Base-by-base conservation (phyloP, 1,284 basidiomycete genomes). In the Tausonia pullulans region DNA sequence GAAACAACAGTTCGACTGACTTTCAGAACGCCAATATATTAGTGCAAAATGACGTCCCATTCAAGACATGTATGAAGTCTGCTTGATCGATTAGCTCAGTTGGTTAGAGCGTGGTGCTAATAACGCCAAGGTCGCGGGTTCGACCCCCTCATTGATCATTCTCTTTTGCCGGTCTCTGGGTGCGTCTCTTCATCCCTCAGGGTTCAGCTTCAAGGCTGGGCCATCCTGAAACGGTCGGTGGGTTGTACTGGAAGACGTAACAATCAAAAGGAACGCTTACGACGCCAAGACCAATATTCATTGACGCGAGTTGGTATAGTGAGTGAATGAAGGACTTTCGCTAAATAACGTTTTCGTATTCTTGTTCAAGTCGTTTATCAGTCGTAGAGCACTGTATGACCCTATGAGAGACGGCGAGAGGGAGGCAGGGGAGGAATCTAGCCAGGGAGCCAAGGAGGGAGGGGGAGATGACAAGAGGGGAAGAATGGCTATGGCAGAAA, bases 391-490 rank as follows among this genome's bases (percentile, higher is more conserved):
- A n/a, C n/a, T n/a, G n/a, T n/a, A n/a, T n/a, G n/a, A n/a, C n/a
- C n/a, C n/a, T n/a, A n/a, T n/a, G n/a, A n/a, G n/a, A n/a, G 27
- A n/a, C 52, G 7, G 16, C 52, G 41, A 10, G 11, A 54, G 67
- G 70, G 67, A 69, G 70, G 69, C 67, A 69, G 70, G 69, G 69
- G 70, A 72, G 68, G 68, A 69, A 70, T 69, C 67, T 69, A 68
- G 68, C n/a, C n/a, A n/a, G n/a, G 63, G 67, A 69, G 71, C 72
- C 69, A 63, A 16, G n/a, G 5, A 8, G n/a, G 51, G 51, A 53
- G 5, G 13, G 39, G 51, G 9, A 54, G 14, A 11, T 6, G 40
- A 16, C 6, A 53, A 16, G 52, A 54, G 52, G 52, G 52, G 16
- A 16, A 8, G 52, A 40, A 7, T 39, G 3, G 16, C 13, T 4